Conservation (phyloP, 2,329 filamentous ascomycete genomes). For the Xylariaceae sp. region DNA sequence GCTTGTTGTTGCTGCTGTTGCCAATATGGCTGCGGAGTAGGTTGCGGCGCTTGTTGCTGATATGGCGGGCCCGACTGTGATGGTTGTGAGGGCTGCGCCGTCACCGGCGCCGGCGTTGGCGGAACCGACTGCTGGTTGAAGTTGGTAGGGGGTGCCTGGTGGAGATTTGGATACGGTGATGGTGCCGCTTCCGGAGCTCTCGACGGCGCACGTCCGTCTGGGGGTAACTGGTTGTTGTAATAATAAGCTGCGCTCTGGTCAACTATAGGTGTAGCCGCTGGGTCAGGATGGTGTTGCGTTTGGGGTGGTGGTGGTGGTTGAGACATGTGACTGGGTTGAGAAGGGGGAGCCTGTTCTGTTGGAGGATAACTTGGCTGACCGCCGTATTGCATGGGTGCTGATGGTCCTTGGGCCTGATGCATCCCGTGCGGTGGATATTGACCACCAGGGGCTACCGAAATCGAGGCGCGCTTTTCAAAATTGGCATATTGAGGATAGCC, state of each 20-base stretch:
- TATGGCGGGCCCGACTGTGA: constrained; percentile 29
- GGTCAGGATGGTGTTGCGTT: constrained; percentile 26
- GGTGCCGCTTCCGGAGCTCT: constrained; percentile 39
- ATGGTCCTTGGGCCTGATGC: constrained; percentile 44
- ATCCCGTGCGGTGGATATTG: constrained; percentile 44
- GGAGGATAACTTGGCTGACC: constrained; percentile 32
- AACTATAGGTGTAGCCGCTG: constrained; percentile 33
- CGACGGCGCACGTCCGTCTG: constrained; percentile 36
- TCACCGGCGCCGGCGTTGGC: constrained; percentile 33
- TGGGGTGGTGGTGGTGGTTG: constrained; percentile 28
- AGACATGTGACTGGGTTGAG: constrained; percentile 28
- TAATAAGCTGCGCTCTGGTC: constrained; percentile 59
- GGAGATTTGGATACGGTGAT: constrained; percentile 53
- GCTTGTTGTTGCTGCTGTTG: constrained; percentile 42
- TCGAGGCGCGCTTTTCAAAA: constrained; percentile 42
- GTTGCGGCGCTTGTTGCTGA: constrained; percentile 30
- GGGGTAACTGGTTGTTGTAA: constrained; percentile 41
- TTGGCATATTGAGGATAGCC: constrained; percentile 47
- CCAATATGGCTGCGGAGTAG: constrained; percentile 46
- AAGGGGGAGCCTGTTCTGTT: constrained; percentile 26
- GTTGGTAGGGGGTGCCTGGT: constrained; percentile 43
- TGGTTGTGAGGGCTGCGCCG: constrained; percentile 23
- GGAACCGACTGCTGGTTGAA: constrained; percentile 43
- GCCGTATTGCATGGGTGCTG: constrained; percentile 37
- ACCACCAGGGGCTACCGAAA: constrained; percentile 36